Evolutionary conservation across 23 red algal genomes (phyloP).

Genomic region (Pyropia yezoensis): DNA sequence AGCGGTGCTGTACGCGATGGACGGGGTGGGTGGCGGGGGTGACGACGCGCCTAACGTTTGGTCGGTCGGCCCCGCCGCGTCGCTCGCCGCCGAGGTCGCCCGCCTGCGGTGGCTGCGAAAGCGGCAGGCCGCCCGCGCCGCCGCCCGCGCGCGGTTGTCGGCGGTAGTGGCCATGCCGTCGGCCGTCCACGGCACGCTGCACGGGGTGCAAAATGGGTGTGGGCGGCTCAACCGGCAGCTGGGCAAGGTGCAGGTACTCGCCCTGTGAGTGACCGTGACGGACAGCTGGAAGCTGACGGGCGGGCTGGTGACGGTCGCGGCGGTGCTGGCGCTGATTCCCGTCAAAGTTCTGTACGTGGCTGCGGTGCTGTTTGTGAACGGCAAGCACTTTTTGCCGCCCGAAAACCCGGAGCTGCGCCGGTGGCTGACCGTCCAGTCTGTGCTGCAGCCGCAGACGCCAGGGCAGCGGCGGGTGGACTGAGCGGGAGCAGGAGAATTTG

Average conservation of each 20-base stretch:
- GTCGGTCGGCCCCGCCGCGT: too few relatives aligned
- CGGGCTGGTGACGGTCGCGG: slow-evolving; percentile 3
- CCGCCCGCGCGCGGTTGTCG: background rate
- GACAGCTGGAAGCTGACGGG: slow-evolving; percentile 37
- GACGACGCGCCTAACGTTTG: background rate
- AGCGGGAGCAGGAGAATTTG: too few relatives aligned
- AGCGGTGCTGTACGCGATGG: background rate
- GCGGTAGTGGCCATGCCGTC: slow-evolving; percentile 9
- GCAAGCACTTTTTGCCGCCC: slow-evolving; percentile 60
- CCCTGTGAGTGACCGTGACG: slow-evolving; percentile 38
- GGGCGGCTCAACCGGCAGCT: slow-evolving; percentile 28
- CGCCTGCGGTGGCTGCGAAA: too few relatives aligned
- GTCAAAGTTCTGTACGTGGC: slow-evolving; percentile 14
- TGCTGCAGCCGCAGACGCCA: too few relatives aligned
- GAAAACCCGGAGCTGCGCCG: slow-evolving; percentile 21
- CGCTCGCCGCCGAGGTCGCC: too few relatives aligned
- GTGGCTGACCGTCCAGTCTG: slow-evolving; percentile 39
- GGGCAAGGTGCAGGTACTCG: slow-evolving; percentile 48
- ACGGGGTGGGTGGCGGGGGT: background rate
- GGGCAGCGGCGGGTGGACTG: too few relatives aligned
- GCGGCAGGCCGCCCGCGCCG: background rate
- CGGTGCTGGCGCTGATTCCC: slow-evolving; percentile 25
- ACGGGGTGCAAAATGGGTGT: slow-evolving; percentile 44
- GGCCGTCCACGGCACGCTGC: slow-evolving; percentile 42
- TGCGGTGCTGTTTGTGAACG: slow-evolving; percentile 39